Evolutionary conservation across 2,329 filamentous ascomycete species (phyloP), one percentile per base, ranked within the genome.

Genomic region (Sarocladiaceae sp.): DNA sequence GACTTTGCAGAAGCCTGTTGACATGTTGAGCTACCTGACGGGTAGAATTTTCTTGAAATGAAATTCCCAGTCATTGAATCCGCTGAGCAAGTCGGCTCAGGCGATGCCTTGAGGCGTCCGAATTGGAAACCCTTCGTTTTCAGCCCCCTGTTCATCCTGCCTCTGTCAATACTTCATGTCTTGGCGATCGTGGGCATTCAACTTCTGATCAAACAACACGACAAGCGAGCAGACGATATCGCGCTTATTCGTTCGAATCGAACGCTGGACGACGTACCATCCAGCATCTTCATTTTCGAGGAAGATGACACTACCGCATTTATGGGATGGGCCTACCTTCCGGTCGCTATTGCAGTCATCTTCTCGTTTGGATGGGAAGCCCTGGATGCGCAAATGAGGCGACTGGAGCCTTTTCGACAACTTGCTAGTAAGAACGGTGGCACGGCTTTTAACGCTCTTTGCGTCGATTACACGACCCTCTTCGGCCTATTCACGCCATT

Each of bases 91-190:
- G 18, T 40, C 15, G 37, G 37, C 37, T 40, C 15, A 7, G 37
- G 17, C 7, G 7, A 22, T 15, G 17, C 18, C 5, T 17, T 17
- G 6, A 15, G 6, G 6, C 37, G 37, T 6, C 49, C 50, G 20
- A 52, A 52, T 29, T 52, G 50, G 50, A 52, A 52, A 29, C 50
- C 50, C 15, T 44, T 39, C n/a, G 37, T 44, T 17, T 52, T 44
- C 37, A 52, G 40, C 22, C 50, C 50, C 12, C 37, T 52, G 8
- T 52, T 29, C 33, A 26, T 52, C 13, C 50, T 52, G 15, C 29
- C 40, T 22, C 17, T 52, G 7, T 39, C 40, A 13, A 20, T 13
- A 4, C 22, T 51, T 11, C 48, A 51, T 37, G 15, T 51, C 6
- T 33, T 51, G 8, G 17, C 35, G 3, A 51, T 51, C 26, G 48